phyloP scores from a whole-genome alignment of 192 early-diverging fungal genomes.

The Coemansia sp. region DNA sequence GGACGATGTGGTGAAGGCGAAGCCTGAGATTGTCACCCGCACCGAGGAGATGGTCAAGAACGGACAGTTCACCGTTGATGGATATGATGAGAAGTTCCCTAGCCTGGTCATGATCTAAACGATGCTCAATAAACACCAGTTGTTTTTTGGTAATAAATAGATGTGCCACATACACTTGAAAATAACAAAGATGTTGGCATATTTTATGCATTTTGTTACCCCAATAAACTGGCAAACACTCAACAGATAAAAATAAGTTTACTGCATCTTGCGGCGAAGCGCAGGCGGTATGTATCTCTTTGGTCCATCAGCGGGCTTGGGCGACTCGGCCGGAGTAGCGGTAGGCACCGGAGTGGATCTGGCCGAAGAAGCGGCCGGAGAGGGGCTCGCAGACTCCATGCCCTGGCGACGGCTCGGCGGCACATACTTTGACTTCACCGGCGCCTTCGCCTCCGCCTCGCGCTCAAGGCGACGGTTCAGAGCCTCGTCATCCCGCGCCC shows the following conservation, averaged over 20 bases:
- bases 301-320: neutral
- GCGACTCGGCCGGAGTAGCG: too few species aligned
- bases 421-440: slow-evolving; percentile 31
- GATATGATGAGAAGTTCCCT: slow-evolving; percentile 95
- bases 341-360: too few species aligned
- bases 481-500: slow-evolving; percentile 44
- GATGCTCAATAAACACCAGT: too few species aligned
- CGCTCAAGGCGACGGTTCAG: slow-evolving; percentile 52
- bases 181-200: too few species aligned
- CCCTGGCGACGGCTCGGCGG: slow-evolving; percentile 36
- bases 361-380: neutral
- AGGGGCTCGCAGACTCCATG: slow-evolving; percentile 7
- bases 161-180: too few species aligned
- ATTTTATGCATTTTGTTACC: too few species aligned
- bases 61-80: slow-evolving; percentile 88
- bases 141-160: too few species aligned
- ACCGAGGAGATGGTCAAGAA: slow-evolving; percentile 89
- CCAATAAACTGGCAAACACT: too few species aligned
- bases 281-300: slow-evolving; percentile 7
- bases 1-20: slow-evolving; percentile 90
- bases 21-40: slow-evolving; percentile 85
- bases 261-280: neutral
- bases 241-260: neutral
- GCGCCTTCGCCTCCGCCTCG: slow-evolving; percentile 19
- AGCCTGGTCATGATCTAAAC: slow-evolving; percentile 59